These are phyloP conservation scores for Pleurotus sapidus DNA, from an alignment of 768 basidiomycete species.

Conservation along the genomic window DNA sequence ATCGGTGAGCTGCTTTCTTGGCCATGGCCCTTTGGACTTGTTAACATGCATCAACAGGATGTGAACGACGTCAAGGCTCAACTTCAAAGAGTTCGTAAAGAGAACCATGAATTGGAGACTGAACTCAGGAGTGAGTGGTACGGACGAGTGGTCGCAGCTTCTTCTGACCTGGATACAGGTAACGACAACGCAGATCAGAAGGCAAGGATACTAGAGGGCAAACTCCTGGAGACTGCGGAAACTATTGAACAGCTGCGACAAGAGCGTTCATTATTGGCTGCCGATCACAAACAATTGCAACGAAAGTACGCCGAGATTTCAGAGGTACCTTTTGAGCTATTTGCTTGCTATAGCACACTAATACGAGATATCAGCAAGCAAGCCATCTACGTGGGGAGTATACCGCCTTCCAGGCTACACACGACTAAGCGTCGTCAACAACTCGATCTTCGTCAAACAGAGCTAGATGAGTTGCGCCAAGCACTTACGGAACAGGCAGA, in stretches of 20 bases:
- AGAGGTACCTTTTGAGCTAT: conserved; percentile 44
- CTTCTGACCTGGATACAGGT: conserved; percentile 31
- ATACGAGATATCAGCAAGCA: conserved; percentile 39
- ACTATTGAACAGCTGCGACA: conserved; percentile 74
- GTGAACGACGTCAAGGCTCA: conserved; percentile 76
- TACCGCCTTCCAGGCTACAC: conserved; percentile 56
- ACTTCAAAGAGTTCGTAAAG: conserved; percentile 65
- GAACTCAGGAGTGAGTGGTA: conserved; percentile 62
- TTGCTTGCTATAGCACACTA: not conserved
- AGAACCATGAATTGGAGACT: conserved; percentile 69
- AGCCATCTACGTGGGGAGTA: conserved; percentile 64
- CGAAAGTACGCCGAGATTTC: conserved; percentile 61
- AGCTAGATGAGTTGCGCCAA: conserved; percentile 75
- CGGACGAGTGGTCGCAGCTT: not conserved
- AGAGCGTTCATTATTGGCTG: conserved; percentile 67
- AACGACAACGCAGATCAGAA: conserved; percentile 73
- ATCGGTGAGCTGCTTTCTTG: conserved; percentile 41
- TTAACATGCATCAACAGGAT: conserved; percentile 44
- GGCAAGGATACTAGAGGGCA: conserved; percentile 62
- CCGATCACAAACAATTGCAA: conserved; percentile 74
- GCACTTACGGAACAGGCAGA: conserved; percentile 59
- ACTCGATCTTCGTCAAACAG: conserved; percentile 65
- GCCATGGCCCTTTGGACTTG: conserved; percentile 3
- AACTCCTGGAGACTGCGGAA: conserved; percentile 65
- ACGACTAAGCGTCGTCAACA: conserved; percentile 72